These are phyloP conservation scores for Penicillium paneum DNA, from an alignment of 2,329 filamentous ascomycete genomes.

Conservation along the genomic window DNA sequence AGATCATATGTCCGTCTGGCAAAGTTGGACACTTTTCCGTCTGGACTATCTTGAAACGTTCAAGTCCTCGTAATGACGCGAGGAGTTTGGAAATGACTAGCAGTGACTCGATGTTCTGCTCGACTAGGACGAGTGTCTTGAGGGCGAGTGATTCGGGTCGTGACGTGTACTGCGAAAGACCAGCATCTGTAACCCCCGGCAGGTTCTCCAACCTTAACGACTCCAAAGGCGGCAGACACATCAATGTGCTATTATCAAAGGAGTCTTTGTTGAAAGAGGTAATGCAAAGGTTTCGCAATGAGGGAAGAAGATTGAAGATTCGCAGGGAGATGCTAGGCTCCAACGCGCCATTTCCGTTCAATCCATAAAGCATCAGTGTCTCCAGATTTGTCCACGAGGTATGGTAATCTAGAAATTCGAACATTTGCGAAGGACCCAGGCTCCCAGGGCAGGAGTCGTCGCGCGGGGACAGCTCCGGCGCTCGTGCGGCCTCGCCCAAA, in stretches of 20 bases:
- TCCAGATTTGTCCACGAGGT: constrained; percentile 51
- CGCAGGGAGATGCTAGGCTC: constrained; percentile 56
- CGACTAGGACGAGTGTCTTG: constrained; percentile 50
- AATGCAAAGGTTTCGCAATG: constrained; percentile 53
- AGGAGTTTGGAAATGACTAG: constrained; percentile 53
- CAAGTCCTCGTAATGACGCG: constrained; percentile 45
- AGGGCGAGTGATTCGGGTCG: constrained; percentile 47
- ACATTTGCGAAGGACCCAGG: constrained; percentile 50
- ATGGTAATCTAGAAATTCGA: constrained; percentile 54
- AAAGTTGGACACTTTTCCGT: constrained; percentile 47
- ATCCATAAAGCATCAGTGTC: constrained; percentile 53
- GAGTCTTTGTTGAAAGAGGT: constrained; percentile 53
- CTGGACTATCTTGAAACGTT: constrained; percentile 53
- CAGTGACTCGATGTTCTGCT: constrained; percentile 53
- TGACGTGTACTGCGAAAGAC: constrained; percentile 51
- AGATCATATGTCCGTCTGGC: constrained; percentile 41
- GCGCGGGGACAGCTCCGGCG: constrained; percentile 39
- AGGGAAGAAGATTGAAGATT: constrained; percentile 52
- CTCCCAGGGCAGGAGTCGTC: constrained; percentile 39
- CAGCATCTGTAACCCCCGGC: constrained; percentile 55
- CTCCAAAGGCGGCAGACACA: constrained; percentile 51
- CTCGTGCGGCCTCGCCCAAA: constrained; percentile 46
- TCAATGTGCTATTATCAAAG: constrained; percentile 55
- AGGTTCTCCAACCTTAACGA: constrained; percentile 57
- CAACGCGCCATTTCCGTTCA: constrained; percentile 44